Percentiles rank a stretch among this genome's conserved stretches.
phyloP scores from a whole-genome alignment of 2,329 filamentous ascomycete species.

The Ascomycota sp. region DNA sequence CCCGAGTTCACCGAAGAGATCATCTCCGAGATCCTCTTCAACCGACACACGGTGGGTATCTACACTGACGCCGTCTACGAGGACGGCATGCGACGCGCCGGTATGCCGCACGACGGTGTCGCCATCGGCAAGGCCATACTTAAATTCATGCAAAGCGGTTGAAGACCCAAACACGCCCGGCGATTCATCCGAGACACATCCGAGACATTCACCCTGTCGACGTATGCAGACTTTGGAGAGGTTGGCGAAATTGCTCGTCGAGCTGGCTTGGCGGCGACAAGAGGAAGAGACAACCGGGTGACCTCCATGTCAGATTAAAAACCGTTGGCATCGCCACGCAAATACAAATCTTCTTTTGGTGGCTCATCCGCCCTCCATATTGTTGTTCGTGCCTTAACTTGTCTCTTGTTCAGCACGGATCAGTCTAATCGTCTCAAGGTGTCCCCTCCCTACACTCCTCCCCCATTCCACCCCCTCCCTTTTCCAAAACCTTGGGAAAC shows the following conservation, averaged over 20 bases:
- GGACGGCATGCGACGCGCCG: constrained; percentile 44
- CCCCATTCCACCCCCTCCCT: no score
- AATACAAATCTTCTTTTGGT: neutral
- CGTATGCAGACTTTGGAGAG: no score
- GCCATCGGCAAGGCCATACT: constrained; percentile 51
- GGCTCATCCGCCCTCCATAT: no score
- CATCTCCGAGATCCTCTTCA: constrained; percentile 16
- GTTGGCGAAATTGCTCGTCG: neutral
- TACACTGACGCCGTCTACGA: constrained; percentile 46
- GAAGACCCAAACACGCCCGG: neutral
- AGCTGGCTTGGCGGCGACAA: neutral
- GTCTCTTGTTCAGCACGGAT: no score
- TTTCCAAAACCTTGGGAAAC: no score
- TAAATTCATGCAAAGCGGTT: constrained; percentile 44
- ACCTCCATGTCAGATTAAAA: neutral
- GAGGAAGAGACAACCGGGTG: neutral
- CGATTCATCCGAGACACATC: neutral
- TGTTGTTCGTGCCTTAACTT: no score
- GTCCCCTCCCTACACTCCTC: no score
- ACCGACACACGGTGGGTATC: constrained; percentile 41
- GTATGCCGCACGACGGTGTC: constrained; percentile 57
- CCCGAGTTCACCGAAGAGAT: constrained; percentile 21
- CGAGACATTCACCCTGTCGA: neutral
- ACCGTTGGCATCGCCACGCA: neutral
- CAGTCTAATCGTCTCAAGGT: no score